Evolutionary conservation across 805 yeast genomes (phyloP).

Genomic region (Metschnikowia lochheadii): DNA sequence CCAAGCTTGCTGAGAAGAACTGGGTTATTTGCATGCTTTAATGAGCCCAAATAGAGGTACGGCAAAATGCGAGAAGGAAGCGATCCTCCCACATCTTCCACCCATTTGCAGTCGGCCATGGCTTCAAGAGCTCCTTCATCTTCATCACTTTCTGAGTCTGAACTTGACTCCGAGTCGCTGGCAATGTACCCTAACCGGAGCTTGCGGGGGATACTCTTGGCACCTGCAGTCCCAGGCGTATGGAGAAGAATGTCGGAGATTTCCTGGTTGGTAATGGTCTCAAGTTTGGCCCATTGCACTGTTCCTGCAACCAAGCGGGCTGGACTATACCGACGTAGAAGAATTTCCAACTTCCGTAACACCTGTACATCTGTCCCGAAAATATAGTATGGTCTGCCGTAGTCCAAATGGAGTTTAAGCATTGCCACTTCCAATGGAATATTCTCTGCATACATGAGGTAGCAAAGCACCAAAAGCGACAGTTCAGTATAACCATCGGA

Average conservation of each 20-base stretch:
- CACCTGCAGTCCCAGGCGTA: neutral
- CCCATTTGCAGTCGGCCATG: slow-evolving; percentile 27
- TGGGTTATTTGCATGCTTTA: slow-evolving; percentile 74
- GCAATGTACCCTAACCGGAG: slow-evolving; percentile 28
- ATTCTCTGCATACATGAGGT: slow-evolving; percentile 64
- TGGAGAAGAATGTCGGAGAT: slow-evolving; percentile 32
- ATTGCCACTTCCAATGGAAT: slow-evolving; percentile 61
- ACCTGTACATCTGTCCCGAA: slow-evolving; percentile 72
- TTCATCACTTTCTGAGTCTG: slow-evolving; percentile 17
- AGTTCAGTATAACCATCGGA: slow-evolving; percentile 93
- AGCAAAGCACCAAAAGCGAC: slow-evolving; percentile 68
- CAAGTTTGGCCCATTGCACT: slow-evolving; percentile 30
- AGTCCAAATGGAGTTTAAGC: slow-evolving; percentile 54
- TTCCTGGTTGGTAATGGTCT: slow-evolving; percentile 26
- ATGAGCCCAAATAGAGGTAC: slow-evolving; percentile 80
- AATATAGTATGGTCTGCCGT: slow-evolving; percentile 77
- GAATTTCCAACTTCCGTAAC: slow-evolving; percentile 58
- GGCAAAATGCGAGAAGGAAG: slow-evolving; percentile 82
- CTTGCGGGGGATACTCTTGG: slow-evolving; percentile 8
- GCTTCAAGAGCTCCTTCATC: slow-evolving; percentile 1
- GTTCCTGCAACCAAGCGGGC: slow-evolving; percentile 9
- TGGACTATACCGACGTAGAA: slow-evolving; percentile 63
- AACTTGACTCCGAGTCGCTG: slow-evolving; percentile 20
- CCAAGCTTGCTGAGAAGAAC: slow-evolving; percentile 60
- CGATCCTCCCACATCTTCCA: slow-evolving; percentile 52